Conservation (phyloP, 73 alveolate genomes). For the Blepharisma stoltei region DNA sequence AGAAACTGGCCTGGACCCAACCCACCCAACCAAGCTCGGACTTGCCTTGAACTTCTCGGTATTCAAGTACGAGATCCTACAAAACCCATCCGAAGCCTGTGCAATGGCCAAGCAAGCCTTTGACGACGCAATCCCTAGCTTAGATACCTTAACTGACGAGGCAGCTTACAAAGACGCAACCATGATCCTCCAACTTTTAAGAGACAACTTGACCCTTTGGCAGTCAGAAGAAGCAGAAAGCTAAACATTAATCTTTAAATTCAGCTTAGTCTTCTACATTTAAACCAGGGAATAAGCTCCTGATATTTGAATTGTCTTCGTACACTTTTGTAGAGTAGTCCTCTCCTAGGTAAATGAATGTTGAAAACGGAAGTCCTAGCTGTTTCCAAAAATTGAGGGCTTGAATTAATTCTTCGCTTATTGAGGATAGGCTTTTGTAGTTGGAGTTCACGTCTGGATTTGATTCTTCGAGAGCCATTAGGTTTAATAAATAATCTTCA, state of each 20-base stretch:
- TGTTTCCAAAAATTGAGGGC: constrained; percentile 30
- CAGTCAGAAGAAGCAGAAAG: constrained; percentile 66
- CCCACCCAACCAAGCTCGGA: constrained; percentile 70
- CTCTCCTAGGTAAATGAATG: not conserved
- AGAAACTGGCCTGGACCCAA: constrained; percentile 39
- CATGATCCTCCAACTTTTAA: constrained; percentile 75
- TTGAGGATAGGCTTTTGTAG: not conserved
- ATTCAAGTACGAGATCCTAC: constrained; percentile 74
- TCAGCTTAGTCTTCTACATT: not conserved
- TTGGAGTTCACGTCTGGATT: not conserved
- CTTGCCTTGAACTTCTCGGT: constrained; percentile 78
- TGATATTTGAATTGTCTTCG: not conserved
- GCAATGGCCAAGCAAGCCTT: constrained; percentile 71
- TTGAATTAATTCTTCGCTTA: not conserved
- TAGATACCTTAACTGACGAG: constrained; percentile 74
- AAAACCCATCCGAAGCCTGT: constrained; percentile 63
- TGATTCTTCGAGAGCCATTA: not conserved
- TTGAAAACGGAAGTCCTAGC: constrained; percentile 6
- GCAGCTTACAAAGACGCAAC: constrained; percentile 83
- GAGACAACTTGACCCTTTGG: constrained; percentile 86
- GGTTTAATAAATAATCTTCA: not conserved
- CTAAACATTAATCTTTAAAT: constrained; percentile 34
- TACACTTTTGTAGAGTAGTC: not conserved
- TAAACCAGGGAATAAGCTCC: not conserved
- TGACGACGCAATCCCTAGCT: constrained; percentile 67